A percentile compares a stretch with the other conserved stretches of the same genome.
Evolutionary conservation across 163 green algal species (phyloP).

Genomic region (Volvox carteri): DNA sequence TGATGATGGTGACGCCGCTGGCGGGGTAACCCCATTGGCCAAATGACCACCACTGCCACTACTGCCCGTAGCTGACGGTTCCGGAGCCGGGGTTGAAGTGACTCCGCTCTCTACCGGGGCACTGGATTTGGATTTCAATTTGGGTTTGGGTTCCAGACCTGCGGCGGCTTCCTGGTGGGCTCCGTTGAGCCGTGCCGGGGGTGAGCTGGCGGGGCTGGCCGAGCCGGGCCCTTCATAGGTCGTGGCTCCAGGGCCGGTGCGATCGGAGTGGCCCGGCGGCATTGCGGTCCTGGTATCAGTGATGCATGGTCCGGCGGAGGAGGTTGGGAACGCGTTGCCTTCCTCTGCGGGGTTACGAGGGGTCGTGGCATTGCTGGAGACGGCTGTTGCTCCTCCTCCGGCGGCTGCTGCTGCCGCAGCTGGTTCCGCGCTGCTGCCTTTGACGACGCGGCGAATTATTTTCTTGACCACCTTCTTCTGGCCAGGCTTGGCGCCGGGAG

Average conservation of each 20-base stretch:
- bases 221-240: neutral
- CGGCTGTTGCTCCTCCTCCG: neutral
- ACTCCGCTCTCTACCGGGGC: neutral
- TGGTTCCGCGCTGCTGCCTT: neutral
- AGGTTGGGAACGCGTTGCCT: no score
- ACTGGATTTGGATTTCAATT: neutral
- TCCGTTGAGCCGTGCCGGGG: neutral
- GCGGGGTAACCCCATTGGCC: no score
- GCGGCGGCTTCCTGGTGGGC: neutral
- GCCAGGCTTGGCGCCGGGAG: neutral
- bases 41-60: no score
- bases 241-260: no score
- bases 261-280: no score
- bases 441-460: slow-evolving; percentile 45
- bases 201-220: neutral
- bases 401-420: neutral
- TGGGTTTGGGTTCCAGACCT: no score
- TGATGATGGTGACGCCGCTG: no score
- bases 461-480: slow-evolving; percentile 63
- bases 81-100: no score
- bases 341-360: neutral
- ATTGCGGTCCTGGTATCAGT: no score
- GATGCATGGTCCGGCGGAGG: no score
- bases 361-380: no score
- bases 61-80: no score